Conservation (phyloP, 805 yeast genomes). For the Candida chilensis region DNA sequence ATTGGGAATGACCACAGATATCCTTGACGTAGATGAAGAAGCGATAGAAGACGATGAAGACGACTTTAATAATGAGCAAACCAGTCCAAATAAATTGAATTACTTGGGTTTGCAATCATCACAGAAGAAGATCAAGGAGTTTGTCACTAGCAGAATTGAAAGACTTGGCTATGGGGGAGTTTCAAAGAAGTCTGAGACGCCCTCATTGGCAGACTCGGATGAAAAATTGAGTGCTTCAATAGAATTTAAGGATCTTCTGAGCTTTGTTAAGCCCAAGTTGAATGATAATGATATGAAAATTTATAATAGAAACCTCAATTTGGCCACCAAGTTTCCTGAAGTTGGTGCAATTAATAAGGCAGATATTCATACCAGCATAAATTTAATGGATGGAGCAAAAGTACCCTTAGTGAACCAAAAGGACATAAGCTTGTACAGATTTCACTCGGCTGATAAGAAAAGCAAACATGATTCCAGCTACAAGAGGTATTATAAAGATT, state of each 20-base stretch:
- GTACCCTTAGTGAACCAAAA: not conserved
- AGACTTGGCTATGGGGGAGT: not conserved
- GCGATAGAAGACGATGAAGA: not conserved
- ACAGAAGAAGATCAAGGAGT: conserved; percentile 1
- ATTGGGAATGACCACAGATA: not conserved
- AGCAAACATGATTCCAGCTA: not conserved
- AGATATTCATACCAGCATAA: no score
- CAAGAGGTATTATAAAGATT: not conserved
- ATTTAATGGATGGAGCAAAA: no score
- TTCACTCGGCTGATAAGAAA: not conserved
- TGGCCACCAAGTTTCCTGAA: not conserved
- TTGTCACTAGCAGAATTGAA: not conserved
- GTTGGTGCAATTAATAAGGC: no score
- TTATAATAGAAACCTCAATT: not conserved
- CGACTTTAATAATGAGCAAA: not conserved
- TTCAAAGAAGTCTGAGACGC: not conserved
- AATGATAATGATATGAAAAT: not conserved
- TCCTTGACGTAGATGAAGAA: not conserved
- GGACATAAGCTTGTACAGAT: not conserved
- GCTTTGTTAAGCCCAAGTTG: not conserved
- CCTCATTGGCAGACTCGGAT: not conserved
- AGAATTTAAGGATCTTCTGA: not conserved
- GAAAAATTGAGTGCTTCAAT: not conserved
- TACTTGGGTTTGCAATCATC: not conserved
- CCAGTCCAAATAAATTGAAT: not conserved